These are phyloP conservation scores for Suillus fuscotomentosus DNA, from an alignment of 768 basidiomycete species.

Conservation along the genomic window DNA sequence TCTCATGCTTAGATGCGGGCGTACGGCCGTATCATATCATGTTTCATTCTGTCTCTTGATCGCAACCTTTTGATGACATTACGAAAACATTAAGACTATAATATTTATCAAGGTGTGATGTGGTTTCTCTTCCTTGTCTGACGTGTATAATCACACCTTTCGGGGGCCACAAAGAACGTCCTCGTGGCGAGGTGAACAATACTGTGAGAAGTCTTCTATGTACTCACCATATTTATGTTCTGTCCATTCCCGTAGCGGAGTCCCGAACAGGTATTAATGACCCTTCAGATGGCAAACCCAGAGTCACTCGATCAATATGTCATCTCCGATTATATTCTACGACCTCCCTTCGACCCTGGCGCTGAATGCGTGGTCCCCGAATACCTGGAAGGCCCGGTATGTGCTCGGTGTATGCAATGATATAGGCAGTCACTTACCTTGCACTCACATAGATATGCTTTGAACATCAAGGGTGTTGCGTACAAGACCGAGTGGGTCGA, in stretches of 20 bases:
- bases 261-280: conserved; percentile 6
- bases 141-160: neutral
- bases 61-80: neutral
- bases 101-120: conserved; percentile 30
- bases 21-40: conserved; percentile 5
- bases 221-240: neutral
- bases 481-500: conserved; percentile 45
- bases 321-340: conserved; percentile 37
- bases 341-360: conserved; percentile 39
- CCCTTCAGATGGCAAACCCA: neutral
- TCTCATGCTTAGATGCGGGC: neutral
- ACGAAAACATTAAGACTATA: conserved; percentile 2
- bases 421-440: neutral
- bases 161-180: conserved; percentile 6
- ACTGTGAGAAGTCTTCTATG: neutral
- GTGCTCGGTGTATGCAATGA: conserved; percentile 2
- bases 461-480: conserved; percentile 41
- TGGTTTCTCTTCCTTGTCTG: neutral
- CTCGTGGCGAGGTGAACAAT: conserved; percentile 4
- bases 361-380: conserved; percentile 40
- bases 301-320: conserved; percentile 18
- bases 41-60: conserved; percentile 16
- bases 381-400: conserved; percentile 46
- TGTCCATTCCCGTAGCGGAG: conserved; percentile 1
- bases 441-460: conserved; percentile 27